Conservation (phyloP, 2,329 filamentous ascomycete genomes). For the Sporothrix phasma region DNA sequence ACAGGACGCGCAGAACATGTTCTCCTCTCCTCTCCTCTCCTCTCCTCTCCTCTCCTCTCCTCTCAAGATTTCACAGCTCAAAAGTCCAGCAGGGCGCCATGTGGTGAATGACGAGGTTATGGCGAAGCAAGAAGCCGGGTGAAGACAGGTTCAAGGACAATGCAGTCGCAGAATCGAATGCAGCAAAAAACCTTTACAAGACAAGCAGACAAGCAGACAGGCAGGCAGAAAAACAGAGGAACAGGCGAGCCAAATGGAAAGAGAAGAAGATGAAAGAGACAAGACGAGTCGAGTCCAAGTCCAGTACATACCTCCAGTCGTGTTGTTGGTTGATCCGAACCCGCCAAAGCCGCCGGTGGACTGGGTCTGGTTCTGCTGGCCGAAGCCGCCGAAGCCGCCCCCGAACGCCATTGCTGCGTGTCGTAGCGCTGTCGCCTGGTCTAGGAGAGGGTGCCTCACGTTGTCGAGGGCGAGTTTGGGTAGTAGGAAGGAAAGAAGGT, state of each 20-base stretch:
- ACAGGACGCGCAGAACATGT: not conserved
- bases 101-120: not conserved
- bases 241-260: not conserved
- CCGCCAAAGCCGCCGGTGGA: slow-evolving; percentile 43
- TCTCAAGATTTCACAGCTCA: not conserved
- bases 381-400: slow-evolving; percentile 49
- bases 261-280: not conserved
- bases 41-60: not conserved
- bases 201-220: not conserved
- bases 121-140: not conserved
- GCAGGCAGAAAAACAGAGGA: not conserved
- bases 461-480: not conserved
- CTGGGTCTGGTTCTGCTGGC: slow-evolving; percentile 40
- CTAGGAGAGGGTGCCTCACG: not conserved
- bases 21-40: not conserved
- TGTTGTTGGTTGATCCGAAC: slow-evolving; percentile 37
- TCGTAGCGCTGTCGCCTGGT: not conserved
- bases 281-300: not conserved
- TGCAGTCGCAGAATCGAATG: not conserved
- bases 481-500: not conserved
- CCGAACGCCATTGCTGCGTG: slow-evolving; percentile 42
- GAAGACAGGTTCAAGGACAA: not conserved
- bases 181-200: not conserved
- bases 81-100: not conserved
- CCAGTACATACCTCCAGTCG: slow-evolving; percentile 40